These are phyloP conservation scores for Lolium multiflorum DNA, from an alignment of 176 grass and related monocot species.

Conservation along the genomic window DNA sequence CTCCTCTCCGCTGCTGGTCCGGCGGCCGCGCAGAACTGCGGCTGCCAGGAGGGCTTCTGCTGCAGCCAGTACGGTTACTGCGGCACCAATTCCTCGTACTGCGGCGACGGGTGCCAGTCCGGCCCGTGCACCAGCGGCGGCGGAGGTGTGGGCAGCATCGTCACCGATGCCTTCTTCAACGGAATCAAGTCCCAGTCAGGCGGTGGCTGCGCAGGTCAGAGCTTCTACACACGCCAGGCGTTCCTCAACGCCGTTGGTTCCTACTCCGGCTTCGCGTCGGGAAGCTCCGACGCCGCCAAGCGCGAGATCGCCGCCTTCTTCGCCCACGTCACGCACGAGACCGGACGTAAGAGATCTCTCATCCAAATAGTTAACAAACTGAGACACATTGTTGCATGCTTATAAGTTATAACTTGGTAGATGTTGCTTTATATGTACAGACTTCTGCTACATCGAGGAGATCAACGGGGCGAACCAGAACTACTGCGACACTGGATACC, in stretches of 20 bases:
- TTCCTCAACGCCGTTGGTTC: too few relatives aligned
- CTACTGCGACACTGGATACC: slow-evolving; percentile 61
- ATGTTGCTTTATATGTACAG: slow-evolving; percentile 14
- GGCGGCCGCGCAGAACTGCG: slow-evolving; percentile 33
- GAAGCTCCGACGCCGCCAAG: slow-evolving; percentile 29
- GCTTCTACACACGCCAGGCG: too few relatives aligned
- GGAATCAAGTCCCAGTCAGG: slow-evolving; percentile 53
- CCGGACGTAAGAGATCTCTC: background rate
- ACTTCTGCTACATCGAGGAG: slow-evolving; percentile 92
- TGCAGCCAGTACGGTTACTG: background rate
- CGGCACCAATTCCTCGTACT: slow-evolving; percentile 23
- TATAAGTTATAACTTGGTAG: background rate
- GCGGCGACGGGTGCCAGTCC: slow-evolving; percentile 30
- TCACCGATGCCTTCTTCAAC: slow-evolving; percentile 49
- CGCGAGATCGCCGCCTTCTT: slow-evolving; percentile 65
- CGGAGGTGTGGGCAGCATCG: slow-evolving; percentile 9
- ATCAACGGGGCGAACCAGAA: slow-evolving; percentile 29
- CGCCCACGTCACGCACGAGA: slow-evolving; percentile 54
- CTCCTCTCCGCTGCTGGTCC: too few relatives aligned
- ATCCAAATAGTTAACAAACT: too few relatives aligned
- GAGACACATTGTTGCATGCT: background rate
- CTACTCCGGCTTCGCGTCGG: too few relatives aligned
- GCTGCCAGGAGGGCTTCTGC: slow-evolving; percentile 43
- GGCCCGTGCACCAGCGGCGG: background rate
- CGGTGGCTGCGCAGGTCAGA: slow-evolving; percentile 46